Evolutionary conservation across 2,329 filamentous ascomycete genomes (phyloP).

Genomic region (Fusarium sp.): DNA sequence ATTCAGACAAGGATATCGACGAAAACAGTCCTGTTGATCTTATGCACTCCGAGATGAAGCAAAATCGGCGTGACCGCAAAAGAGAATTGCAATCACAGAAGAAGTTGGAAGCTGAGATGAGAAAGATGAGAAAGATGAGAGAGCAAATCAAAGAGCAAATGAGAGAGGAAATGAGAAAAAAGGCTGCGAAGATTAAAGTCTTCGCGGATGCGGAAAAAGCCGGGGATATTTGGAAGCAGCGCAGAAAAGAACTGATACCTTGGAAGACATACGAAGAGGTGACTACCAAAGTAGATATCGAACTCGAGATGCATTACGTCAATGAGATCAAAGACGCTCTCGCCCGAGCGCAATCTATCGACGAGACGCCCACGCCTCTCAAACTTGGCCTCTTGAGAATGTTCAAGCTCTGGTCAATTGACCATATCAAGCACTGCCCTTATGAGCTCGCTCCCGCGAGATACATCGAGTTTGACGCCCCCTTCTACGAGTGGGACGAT

Average conservation of each 20-base stretch:
- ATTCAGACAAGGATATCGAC: not conserved
- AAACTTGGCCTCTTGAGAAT: not conserved
- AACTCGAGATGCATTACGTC: not conserved
- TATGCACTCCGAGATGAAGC: not conserved
- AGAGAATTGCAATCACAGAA: not conserved
- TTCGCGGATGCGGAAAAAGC: accelerated
- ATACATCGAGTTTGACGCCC: not conserved
- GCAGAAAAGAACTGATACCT: not conserved
- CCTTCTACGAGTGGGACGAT: not conserved
- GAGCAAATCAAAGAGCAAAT: not conserved
- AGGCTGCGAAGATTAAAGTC: not conserved
- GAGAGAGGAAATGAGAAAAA: not conserved
- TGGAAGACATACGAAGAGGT: not conserved
- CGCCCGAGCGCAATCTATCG: not conserved
- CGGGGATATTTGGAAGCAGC: accelerated
- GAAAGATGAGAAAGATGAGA: not conserved
- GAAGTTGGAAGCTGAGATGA: accelerated
- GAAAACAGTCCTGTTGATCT: accelerated
- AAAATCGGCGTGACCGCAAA: not conserved
- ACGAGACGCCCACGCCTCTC: not conserved
- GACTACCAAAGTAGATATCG: not conserved
- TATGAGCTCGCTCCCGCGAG: not conserved
- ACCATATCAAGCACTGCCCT: not conserved
- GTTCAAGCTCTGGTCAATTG: not conserved
- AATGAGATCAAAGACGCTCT: not conserved